Conservation (phyloP, 1,139 yeast species). For the Tardiomyces depauwii region DNA sequence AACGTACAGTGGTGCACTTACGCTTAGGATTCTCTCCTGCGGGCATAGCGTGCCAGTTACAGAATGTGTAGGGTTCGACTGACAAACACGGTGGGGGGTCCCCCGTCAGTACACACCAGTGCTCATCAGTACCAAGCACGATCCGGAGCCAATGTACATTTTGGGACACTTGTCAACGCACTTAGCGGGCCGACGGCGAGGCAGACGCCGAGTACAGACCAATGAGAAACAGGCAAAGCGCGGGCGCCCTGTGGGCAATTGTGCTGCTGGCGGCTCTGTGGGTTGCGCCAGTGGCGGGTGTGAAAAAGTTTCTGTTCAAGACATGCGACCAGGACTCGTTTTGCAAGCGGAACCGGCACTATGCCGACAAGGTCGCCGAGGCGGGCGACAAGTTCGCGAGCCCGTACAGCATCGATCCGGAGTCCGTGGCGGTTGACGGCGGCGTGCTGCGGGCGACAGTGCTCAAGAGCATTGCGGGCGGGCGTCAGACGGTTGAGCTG, state of each 20-base stretch:
- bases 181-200: too few relatives aligned
- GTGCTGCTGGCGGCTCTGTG: slow-evolving; percentile 7
- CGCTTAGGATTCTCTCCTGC: too few relatives aligned
- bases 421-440: slow-evolving; percentile 25
- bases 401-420: slow-evolving; percentile 44
- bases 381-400: slow-evolving; percentile 23
- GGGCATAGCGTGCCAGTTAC: too few relatives aligned
- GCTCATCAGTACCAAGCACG: too few relatives aligned
- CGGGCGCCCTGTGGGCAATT: neutral
- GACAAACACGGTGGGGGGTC: too few relatives aligned
- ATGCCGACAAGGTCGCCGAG: slow-evolving; percentile 39
- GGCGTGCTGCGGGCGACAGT: slow-evolving; percentile 35
- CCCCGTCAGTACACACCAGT: too few relatives aligned
- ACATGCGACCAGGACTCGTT: slow-evolving; percentile 77
- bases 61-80: too few relatives aligned
- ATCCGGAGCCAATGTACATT: too few relatives aligned
- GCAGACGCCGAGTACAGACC: neutral
- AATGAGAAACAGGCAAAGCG: neutral
- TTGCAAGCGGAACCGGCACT: slow-evolving; percentile 70
- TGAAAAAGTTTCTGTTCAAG: slow-evolving; percentile 64
- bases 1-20: too few relatives aligned
- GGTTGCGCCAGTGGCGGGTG: slow-evolving; percentile 29
- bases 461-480: slow-evolving; percentile 28
- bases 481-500: slow-evolving; percentile 26
- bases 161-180: too few relatives aligned